Conservation (phyloP, 2,329 filamentous ascomycete genomes). For the Claviceps sp. region DNA sequence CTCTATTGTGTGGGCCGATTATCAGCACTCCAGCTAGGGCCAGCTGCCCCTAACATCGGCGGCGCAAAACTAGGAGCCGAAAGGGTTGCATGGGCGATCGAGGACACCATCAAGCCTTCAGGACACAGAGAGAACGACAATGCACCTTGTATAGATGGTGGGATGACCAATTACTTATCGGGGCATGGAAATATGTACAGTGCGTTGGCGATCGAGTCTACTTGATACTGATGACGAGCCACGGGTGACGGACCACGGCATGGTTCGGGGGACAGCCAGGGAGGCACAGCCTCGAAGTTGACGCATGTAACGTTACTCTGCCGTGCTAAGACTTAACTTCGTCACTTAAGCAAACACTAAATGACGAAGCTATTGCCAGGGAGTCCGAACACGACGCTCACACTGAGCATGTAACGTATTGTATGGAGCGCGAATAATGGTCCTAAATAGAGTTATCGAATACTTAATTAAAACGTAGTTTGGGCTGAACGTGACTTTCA, state of each 20-base stretch:
- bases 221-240: background rate
- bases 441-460: too few relatives aligned
- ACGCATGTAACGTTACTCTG: background rate
- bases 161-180: conserved; percentile 17
- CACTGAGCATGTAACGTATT: too few relatives aligned
- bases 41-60: conserved; percentile 60
- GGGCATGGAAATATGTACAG: conserved; percentile 24
- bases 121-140: conserved; percentile 6
- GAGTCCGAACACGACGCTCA: too few relatives aligned
- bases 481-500: too few relatives aligned
- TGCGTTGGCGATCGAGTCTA: conserved; percentile 10
- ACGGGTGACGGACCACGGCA: too few relatives aligned
- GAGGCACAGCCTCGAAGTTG: background rate
- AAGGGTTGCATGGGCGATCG: conserved; percentile 56
- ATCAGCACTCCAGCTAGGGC: conserved; percentile 54
- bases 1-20: conserved; percentile 58
- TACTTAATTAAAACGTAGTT: too few relatives aligned
- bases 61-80: conserved; percentile 62
- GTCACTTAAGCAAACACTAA: too few relatives aligned
- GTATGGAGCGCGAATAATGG: too few relatives aligned
- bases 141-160: background rate
- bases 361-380: too few relatives aligned
- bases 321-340: background rate
- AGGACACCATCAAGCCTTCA: conserved; percentile 31
- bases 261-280: background rate